Percentiles rank a stretch among this genome's conserved stretches.
These are phyloP conservation scores for Aspergillus flavus DNA, from an alignment of 2,329 filamentous ascomycete species.

Conservation along the genomic window DNA sequence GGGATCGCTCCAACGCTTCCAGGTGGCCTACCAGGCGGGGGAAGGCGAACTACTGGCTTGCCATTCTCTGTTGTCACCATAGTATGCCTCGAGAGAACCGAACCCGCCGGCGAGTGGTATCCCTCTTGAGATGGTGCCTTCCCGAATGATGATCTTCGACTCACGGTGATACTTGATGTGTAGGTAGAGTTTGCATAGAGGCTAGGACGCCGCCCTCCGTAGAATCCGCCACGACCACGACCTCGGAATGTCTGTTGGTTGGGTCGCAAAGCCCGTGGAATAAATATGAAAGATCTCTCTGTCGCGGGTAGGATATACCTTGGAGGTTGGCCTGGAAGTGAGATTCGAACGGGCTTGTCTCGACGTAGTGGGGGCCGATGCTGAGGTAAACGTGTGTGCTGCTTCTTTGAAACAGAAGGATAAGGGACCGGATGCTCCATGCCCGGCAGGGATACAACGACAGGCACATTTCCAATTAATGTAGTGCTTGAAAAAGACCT, in stretches of 20 bases:
- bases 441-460: slow-evolving; percentile 77
- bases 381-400: slow-evolving; percentile 91
- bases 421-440: slow-evolving; percentile 74
- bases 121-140: slow-evolving; percentile 70
- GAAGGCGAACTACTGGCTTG: slow-evolving; percentile 80
- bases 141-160: slow-evolving; percentile 78
- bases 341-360: slow-evolving; percentile 95
- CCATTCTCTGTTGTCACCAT: slow-evolving; percentile 60
- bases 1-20: slow-evolving; percentile 22
- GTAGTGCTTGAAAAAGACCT: slow-evolving; percentile 80
- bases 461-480: slow-evolving; percentile 79
- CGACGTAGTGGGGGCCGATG: slow-evolving; percentile 90
- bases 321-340: slow-evolving; percentile 75
- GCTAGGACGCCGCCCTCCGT: slow-evolving; percentile 69
- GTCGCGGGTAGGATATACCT: slow-evolving; percentile 88
- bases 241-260: slow-evolving; percentile 79
- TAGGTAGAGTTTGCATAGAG: slow-evolving; percentile 79
- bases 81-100: slow-evolving; percentile 70
- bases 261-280: slow-evolving; percentile 87
- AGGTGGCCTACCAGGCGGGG: slow-evolving; percentile 58
- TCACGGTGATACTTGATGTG: slow-evolving; percentile 84
- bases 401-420: slow-evolving; percentile 76
- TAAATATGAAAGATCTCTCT: slow-evolving; percentile 96
- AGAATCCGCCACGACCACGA: slow-evolving; percentile 70
- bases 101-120: slow-evolving; percentile 78